Percentiles rank a stretch among this genome's conserved stretches.
Conservation (phyloP, 805 yeast genomes). For the Metschnikowia amazonensis region DNA sequence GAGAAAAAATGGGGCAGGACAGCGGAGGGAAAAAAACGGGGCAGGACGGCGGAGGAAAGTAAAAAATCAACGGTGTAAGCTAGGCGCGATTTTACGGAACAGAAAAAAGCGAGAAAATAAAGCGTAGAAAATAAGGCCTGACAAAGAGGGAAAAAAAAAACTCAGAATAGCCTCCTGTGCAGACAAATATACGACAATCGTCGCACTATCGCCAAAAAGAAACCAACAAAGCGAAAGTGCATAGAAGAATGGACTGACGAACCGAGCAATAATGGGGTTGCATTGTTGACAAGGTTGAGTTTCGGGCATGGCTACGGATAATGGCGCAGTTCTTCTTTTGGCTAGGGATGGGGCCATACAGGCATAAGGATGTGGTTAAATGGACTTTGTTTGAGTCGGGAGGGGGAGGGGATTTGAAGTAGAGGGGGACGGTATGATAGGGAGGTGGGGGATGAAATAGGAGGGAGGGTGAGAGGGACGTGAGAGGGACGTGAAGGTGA, state of each 20-base stretch:
- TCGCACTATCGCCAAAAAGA: conserved; percentile 6
- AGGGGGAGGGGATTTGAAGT: too few relatives aligned
- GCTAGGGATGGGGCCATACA: background rate
- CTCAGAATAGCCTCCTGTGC: conserved; percentile 1
- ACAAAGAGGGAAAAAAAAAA: background rate
- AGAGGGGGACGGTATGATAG: too few relatives aligned
- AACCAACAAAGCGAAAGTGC: conserved; percentile 1
- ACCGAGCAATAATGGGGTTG: background rate
- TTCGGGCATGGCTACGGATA: background rate
- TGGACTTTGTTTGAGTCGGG: too few relatives aligned
- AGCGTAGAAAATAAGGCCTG: background rate
- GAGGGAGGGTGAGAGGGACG: too few relatives aligned
- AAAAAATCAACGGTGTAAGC: conserved; percentile 2
- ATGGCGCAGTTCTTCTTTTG: background rate
- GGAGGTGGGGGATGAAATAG: too few relatives aligned
- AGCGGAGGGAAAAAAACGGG: conserved; percentile 1
- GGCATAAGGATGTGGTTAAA: background rate
- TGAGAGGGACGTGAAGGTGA: too few relatives aligned
- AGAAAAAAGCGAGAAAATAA: conserved; percentile 3
- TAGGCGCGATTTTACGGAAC: conserved; percentile 5
- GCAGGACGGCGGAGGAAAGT: conserved; percentile 3
- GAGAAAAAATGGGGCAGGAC: background rate
- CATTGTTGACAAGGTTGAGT: background rate
- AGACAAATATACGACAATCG: conserved; percentile 3
- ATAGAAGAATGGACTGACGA: background rate